A percentile compares a stretch with the other conserved stretches of the same genome.
These are phyloP conservation scores for Cordyceps fumosorosea DNA, from an alignment of 2,329 filamentous ascomycete genomes.

Conservation along the genomic window DNA sequence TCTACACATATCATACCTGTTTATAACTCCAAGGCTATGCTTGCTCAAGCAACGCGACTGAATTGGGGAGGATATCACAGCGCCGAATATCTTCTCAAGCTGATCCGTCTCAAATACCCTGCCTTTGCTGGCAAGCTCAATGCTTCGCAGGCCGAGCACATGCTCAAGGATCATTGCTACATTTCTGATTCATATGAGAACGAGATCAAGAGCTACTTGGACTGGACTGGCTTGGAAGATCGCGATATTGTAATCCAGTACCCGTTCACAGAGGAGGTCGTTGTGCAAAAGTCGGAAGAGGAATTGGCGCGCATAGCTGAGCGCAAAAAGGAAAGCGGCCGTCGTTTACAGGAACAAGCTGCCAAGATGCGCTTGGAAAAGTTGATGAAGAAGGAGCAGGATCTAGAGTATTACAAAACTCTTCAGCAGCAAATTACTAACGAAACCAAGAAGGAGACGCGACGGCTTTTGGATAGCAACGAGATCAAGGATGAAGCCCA, in stretches of 20 bases:
- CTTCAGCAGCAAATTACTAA: slow-evolving; percentile 66
- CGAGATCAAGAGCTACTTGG: slow-evolving; percentile 70
- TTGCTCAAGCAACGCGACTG: slow-evolving; percentile 77
- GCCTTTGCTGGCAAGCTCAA: slow-evolving; percentile 82
- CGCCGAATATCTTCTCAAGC: slow-evolving; percentile 84
- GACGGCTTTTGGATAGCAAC: slow-evolving; percentile 77
- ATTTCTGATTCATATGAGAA: slow-evolving; percentile 75
- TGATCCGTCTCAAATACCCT: slow-evolving; percentile 87
- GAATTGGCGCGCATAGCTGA: slow-evolving; percentile 87
- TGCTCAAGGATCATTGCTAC: slow-evolving; percentile 86
- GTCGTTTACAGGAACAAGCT: slow-evolving; percentile 87
- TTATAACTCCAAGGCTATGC: slow-evolving; percentile 74
- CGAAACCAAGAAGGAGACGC: slow-evolving; percentile 85
- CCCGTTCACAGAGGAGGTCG: slow-evolving; percentile 84
- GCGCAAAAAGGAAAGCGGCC: slow-evolving; percentile 88
- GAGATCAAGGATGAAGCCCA: slow-evolving; percentile 88
- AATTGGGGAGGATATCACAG: slow-evolving; percentile 94
- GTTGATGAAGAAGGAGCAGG: slow-evolving; percentile 89
- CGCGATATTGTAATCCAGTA: slow-evolving; percentile 86
- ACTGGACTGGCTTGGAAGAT: slow-evolving; percentile 89
- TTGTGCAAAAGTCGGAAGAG: slow-evolving; percentile 89
- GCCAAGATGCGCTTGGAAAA: slow-evolving; percentile 97
- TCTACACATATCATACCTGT: slow-evolving; percentile 95
- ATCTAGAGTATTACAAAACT: slow-evolving; percentile 87
- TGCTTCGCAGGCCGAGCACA: slow-evolving; percentile 76